phyloP scores from a whole-genome alignment of 768 basidiomycete species.

The Kwoniella sp. region DNA sequence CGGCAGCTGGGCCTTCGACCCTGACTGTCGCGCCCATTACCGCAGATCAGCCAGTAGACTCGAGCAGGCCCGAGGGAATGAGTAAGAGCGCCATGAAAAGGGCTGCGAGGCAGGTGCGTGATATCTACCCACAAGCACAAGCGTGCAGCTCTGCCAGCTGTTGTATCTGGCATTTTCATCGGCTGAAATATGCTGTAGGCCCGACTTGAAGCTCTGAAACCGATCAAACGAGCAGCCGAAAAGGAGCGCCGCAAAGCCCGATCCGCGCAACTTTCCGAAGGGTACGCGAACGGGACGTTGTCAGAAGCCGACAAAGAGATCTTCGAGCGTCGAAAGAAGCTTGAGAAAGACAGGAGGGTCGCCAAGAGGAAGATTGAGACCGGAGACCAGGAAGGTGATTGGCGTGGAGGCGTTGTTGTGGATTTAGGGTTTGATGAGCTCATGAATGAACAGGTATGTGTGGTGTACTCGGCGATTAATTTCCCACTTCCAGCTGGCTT shows the following conservation, averaged over 20 bases:
- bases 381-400: slow-evolving; percentile 31
- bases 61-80: slow-evolving; percentile 14
- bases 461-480: background rate
- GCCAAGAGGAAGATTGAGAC: slow-evolving; percentile 61
- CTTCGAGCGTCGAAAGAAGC: slow-evolving; percentile 49
- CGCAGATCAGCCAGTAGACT: background rate
- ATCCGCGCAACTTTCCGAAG: slow-evolving; percentile 18
- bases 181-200: slow-evolving; percentile 26
- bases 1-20: slow-evolving; percentile 22
- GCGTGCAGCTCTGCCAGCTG: background rate
- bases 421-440: slow-evolving; percentile 90
- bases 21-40: background rate
- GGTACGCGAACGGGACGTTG: slow-evolving; percentile 33
- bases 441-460: slow-evolving; percentile 86
- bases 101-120: slow-evolving; percentile 42
- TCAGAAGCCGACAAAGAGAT: slow-evolving; percentile 42
- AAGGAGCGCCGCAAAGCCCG: slow-evolving; percentile 35
- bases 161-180: too few relatives aligned
- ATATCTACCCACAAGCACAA: background rate
- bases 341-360: slow-evolving; percentile 24
- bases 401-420: slow-evolving; percentile 58
- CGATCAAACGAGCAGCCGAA: slow-evolving; percentile 30
- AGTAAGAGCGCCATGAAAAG: slow-evolving; percentile 52
- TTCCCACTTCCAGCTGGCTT: too few relatives aligned
- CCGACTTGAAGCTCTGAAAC: slow-evolving; percentile 27